phyloP scores from a whole-genome alignment of 2,329 filamentous ascomycete genomes.

The Colletotrichum lentis region DNA sequence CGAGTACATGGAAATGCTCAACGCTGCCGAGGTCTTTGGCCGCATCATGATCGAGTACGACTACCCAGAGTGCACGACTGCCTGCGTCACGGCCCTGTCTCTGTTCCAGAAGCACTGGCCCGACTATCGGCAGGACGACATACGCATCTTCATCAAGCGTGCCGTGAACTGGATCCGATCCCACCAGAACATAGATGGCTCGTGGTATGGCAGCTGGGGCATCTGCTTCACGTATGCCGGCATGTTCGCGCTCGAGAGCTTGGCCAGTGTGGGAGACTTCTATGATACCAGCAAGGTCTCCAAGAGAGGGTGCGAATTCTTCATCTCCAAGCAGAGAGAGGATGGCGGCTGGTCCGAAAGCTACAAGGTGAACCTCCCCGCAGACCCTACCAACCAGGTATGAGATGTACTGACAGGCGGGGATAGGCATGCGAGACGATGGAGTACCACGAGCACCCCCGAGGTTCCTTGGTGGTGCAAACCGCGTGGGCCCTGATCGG shows the following conservation, averaged over 20 bases:
- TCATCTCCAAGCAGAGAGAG: conserved; percentile 81
- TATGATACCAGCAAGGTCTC: conserved; percentile 77
- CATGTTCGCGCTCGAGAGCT: conserved; percentile 93
- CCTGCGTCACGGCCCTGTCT: conserved; percentile 86
- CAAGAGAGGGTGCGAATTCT: conserved; percentile 81
- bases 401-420: conserved; percentile 26
- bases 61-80: conserved; percentile 97
- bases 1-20: conserved; percentile 81
- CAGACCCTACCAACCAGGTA: neutral
- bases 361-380: conserved; percentile 67
- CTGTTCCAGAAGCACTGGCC: conserved; percentile 85
- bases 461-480: conserved; percentile 87
- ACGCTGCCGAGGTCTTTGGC: conserved; percentile 95
- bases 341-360: conserved; percentile 98
- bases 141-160: conserved; percentile 73
- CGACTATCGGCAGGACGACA: conserved; percentile 78
- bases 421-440: conserved; percentile 76
- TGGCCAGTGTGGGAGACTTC: conserved; percentile 82
- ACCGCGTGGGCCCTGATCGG: conserved; percentile 90
- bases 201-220: conserved; percentile 97
- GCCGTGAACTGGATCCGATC: conserved; percentile 85
- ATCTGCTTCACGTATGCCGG: conserved; percentile 98
- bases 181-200: conserved; percentile 81
- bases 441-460: conserved; percentile 76
- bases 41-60: conserved; percentile 99